phyloP scores from a whole-genome alignment of 1,284 basidiomycete species.

The Stereum hirsutum region DNA sequence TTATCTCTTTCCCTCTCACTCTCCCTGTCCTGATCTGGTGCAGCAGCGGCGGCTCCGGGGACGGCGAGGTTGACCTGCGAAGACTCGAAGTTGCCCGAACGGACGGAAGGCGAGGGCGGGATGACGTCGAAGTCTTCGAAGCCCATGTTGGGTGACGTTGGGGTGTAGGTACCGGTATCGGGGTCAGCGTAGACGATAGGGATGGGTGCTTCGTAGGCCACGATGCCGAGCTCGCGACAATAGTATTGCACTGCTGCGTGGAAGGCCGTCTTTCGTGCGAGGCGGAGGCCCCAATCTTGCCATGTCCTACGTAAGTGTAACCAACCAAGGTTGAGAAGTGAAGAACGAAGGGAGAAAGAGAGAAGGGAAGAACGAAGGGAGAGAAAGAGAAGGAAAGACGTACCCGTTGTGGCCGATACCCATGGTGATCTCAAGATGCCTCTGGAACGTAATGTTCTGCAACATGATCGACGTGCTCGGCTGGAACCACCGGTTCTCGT shows the following conservation, averaged over 20 bases:
- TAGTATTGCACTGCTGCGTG: slow-evolving; percentile 68
- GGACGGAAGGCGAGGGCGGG: slow-evolving; percentile 4
- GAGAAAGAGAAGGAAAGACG: slow-evolving; percentile 11
- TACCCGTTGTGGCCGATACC: slow-evolving; percentile 63
- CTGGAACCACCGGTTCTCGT: slow-evolving; percentile 69
- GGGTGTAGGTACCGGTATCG: slow-evolving; percentile 22
- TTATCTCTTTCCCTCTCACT: too few relatives aligned
- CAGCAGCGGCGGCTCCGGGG: too few relatives aligned
- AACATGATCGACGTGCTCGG: slow-evolving; percentile 53
- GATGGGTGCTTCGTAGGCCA: slow-evolving; percentile 45
- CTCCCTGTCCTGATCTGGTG: too few relatives aligned
- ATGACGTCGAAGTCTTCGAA: slow-evolving; percentile 5
- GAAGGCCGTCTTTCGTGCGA: slow-evolving; percentile 60
- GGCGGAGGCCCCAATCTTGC: slow-evolving; percentile 53
- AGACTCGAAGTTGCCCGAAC: neutral
- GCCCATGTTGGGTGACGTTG: slow-evolving; percentile 6
- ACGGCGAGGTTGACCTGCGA: too few relatives aligned
- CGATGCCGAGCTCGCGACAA: slow-evolving; percentile 57
- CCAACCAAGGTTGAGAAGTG: neutral
- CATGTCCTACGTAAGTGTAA: neutral
- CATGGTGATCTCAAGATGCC: slow-evolving; percentile 57
- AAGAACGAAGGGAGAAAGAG: neutral
- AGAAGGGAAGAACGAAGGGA: neutral
- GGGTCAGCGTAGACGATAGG: slow-evolving; percentile 43
- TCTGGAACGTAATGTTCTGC: slow-evolving; percentile 54